Conservation (phyloP, 2,329 filamentous ascomycete genomes). For the Aureobasidium sp. region DNA sequence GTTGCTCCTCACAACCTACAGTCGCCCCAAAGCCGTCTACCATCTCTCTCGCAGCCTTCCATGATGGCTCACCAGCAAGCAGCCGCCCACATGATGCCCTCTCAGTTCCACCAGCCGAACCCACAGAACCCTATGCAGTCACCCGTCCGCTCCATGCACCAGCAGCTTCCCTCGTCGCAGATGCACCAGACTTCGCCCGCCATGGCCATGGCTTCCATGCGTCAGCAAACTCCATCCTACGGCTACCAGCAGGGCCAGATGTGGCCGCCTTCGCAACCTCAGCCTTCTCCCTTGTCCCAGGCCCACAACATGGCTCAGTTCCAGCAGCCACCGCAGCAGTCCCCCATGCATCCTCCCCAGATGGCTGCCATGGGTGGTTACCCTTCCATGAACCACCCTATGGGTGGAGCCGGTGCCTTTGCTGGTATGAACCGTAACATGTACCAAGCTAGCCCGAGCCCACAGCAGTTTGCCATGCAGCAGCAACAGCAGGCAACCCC, state of each 20-base stretch:
- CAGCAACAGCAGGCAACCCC: constrained; percentile 22
- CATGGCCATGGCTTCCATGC: constrained; percentile 29
- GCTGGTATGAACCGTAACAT: constrained; percentile 39
- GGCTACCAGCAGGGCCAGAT: constrained; percentile 38
- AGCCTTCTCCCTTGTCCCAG: constrained; percentile 38
- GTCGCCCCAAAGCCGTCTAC: constrained; percentile 30
- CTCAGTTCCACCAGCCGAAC: constrained; percentile 37
- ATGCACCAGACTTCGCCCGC: constrained; percentile 60
- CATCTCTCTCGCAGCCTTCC: constrained; percentile 2
- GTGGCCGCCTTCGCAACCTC: constrained; percentile 40
- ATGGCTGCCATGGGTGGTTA: constrained; percentile 36
- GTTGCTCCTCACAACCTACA: constrained; percentile 36
- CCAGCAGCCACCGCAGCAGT: constrained; percentile 33
- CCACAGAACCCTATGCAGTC: constrained; percentile 67
- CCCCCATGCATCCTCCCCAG: constrained; percentile 41
- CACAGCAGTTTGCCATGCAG: constrained; percentile 32
- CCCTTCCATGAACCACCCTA: constrained; percentile 34
- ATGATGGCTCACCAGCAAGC: constrained; percentile 12
- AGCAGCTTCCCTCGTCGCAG: constrained; percentile 43
- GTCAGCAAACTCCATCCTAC: constrained; percentile 37
- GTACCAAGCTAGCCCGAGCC: constrained; percentile 40
- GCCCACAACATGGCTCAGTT: constrained; percentile 40
- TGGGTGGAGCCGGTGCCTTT: constrained; percentile 34
- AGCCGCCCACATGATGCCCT: constrained; percentile 10
- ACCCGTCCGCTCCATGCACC: constrained; percentile 60